Evolutionary conservation across 176 grass and related monocot species (phyloP), one percentile per base, ranked within the genome.

Genomic region (Cenchrus purpureus): DNA sequence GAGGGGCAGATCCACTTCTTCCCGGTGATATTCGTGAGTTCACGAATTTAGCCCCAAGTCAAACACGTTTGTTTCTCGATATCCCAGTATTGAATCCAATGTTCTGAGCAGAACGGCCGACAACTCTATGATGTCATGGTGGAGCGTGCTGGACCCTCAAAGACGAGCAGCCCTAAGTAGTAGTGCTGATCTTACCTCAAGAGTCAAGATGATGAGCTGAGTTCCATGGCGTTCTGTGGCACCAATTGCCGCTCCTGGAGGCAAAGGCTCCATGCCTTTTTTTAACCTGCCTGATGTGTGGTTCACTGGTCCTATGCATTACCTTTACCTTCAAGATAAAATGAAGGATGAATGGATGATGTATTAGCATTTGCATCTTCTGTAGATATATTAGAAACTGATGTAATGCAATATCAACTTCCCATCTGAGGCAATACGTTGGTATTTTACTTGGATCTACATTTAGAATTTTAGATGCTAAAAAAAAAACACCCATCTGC

Each of bases 1-100:
- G 91, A 93, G 80, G 95, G 95, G 65, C 95, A 98, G 81, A 70
- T 98, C 73, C 95, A 98, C 87, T 98, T 98, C 68, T 98, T 98
- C 70, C 95, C 95, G 25, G 93, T 95, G 76, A 95, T 98, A 86
- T 98, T 98, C n/a, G 92, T 95, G 68, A 91, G 91, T 80, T 57
- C 7, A 65, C 22, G 25, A 25, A 25, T 25, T 25, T 44, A n/a
- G 6, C 46, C 46, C 11, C 20, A 51, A 81, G 50, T 37, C 14
- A 66, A 17, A 54, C 5, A 32, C n/a, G 4, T 46, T 57, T 65
- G 9, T 56, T 25, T 43, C 74, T 46, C 4, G 8, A 59, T 77
- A 10, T 12, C 55, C 34, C 28, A 68, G 1, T 52, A 62, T 75
- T 80, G 34, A 58, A 68, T 31, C 15, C 45, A 34, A 19, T 53